These are phyloP conservation scores for Nothophoma quercina DNA, from an alignment of 2,329 filamentous ascomycete genomes.

Conservation along the genomic window DNA sequence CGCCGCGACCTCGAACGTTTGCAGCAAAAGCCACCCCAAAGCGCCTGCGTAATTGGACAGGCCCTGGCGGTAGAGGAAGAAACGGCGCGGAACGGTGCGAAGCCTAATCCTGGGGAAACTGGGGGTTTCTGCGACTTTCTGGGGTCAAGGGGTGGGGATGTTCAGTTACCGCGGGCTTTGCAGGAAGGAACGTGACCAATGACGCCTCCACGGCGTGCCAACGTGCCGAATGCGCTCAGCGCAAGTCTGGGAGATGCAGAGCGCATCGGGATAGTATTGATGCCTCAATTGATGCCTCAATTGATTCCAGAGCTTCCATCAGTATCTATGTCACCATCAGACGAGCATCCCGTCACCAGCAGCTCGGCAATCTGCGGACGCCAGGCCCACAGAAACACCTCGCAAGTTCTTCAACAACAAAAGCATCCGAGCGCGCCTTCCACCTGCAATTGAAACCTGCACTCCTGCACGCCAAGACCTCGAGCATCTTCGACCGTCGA, in stretches of 20 bases:
- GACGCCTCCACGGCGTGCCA: constrained; percentile 6
- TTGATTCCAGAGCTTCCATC: too few relatives aligned
- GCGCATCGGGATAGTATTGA: not conserved
- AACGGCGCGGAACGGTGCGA: constrained; percentile 33
- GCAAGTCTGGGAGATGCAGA: not conserved
- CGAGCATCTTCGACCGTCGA: constrained; percentile 1
- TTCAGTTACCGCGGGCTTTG: constrained; percentile 19
- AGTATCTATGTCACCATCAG: not conserved
- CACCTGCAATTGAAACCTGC: constrained; percentile 2
- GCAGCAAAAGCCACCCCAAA: not conserved
- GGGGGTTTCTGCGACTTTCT: constrained; percentile 22
- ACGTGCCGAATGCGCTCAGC: too few relatives aligned
- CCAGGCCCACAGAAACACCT: constrained; percentile 26
- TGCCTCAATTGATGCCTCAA: not conserved
- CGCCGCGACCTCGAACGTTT: not conserved
- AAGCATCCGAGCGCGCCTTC: constrained; percentile 6
- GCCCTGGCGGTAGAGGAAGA: constrained; percentile 5
- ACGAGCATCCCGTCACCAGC: not conserved
- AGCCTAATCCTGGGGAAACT: constrained; percentile 27
- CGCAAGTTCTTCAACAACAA: constrained; percentile 18
- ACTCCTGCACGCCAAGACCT: constrained; percentile 6
- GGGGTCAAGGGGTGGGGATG: constrained; percentile 18
- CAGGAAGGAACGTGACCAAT: constrained; percentile 6
- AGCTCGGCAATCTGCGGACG: constrained; percentile 23
- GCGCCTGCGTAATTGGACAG: not conserved